Evolutionary conservation across 2,329 filamentous ascomycete genomes (phyloP).

Genomic region (Sporothrix variecibatus): DNA sequence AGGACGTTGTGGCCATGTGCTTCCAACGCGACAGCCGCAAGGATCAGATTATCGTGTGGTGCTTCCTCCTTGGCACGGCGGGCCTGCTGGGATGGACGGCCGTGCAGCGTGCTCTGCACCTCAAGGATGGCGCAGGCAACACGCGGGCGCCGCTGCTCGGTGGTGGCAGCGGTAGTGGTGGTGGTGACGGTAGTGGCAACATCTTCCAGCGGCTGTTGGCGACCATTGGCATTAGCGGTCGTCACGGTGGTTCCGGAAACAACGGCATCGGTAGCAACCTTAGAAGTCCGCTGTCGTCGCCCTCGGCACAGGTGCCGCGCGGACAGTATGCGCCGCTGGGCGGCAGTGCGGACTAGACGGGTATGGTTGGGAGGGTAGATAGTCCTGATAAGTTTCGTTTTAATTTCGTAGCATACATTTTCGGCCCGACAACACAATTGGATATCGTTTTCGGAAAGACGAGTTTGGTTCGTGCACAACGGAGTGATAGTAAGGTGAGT

Average conservation of each 20-base stretch:
- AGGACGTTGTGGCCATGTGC: constrained; percentile 63
- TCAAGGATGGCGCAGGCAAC: constrained; percentile 35
- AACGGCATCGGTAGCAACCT: neutral
- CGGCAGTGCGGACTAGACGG: constrained; percentile 12
- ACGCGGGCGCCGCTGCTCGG: constrained; percentile 24
- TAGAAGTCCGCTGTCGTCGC: constrained; percentile 22
- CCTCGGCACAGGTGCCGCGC: constrained; percentile 18
- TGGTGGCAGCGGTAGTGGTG: neutral
- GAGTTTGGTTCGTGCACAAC: no score
- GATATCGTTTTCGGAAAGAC: neutral
- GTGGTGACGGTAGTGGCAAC: neutral
- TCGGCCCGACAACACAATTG: neutral
- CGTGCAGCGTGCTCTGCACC: constrained; percentile 51
- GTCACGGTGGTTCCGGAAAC: neutral
- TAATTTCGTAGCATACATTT: neutral
- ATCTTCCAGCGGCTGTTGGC: constrained; percentile 21
- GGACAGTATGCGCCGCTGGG: constrained; percentile 30
- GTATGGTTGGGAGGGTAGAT: neutral
- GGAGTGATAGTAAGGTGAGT: neutral
- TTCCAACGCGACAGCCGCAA: constrained; percentile 69
- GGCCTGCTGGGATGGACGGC: constrained; percentile 63
- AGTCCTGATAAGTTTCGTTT: neutral
- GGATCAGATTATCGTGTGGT: constrained; percentile 67
- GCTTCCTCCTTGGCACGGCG: constrained; percentile 60
- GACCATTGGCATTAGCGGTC: neutral